phyloP scores from a whole-genome alignment of 495 filamentous ascomycete species.

The Tirmania nivea region DNA sequence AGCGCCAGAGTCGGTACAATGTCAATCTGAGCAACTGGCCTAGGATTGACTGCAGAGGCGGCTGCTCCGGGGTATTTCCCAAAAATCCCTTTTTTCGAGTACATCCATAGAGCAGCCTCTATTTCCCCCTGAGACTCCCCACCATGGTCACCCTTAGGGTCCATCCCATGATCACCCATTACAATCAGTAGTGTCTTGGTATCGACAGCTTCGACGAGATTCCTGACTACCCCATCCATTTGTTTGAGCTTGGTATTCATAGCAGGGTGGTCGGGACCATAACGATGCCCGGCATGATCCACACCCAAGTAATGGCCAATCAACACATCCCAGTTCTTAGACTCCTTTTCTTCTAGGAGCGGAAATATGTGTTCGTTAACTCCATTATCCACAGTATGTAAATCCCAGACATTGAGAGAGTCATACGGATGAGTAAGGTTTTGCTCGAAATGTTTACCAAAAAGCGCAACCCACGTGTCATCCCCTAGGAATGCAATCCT shows the following conservation, averaged over 20 bases:
- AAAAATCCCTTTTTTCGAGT: conserved; percentile 65
- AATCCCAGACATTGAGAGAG: conserved; percentile 94
- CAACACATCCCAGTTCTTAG: conserved; percentile 68
- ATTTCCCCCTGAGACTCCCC: conserved; percentile 91
- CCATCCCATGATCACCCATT: conserved; percentile 98
- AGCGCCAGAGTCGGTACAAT: conserved; percentile 78
- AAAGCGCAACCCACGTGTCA: conserved; percentile 85
- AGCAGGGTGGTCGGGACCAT: conserved; percentile 77
- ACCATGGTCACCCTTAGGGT: conserved; percentile 87
- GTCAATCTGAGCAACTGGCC: conserved; percentile 85
- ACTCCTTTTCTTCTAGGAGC: conserved; percentile 36
- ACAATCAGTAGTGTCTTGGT: conserved; percentile 75
- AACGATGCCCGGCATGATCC: conserved; percentile 90
- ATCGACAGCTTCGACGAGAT: conserved; percentile 50
- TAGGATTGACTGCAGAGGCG: conserved; percentile 44
- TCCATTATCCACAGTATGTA: conserved; percentile 91
- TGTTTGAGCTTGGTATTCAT: conserved; percentile 79
- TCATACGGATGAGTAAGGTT: conserved; percentile 73
- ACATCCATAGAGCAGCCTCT: conserved; percentile 94
- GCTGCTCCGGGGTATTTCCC: conserved; percentile 50
- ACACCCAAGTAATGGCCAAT: conserved; percentile 89
- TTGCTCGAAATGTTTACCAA: conserved; percentile 73
- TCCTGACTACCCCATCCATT: conserved; percentile 63
- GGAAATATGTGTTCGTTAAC: conserved; percentile 87
- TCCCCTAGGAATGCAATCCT: conserved; percentile 82